These are phyloP conservation scores for Cordyceps cicadae DNA, from an alignment of 2,329 filamentous ascomycete genomes.

Conservation along the genomic window DNA sequence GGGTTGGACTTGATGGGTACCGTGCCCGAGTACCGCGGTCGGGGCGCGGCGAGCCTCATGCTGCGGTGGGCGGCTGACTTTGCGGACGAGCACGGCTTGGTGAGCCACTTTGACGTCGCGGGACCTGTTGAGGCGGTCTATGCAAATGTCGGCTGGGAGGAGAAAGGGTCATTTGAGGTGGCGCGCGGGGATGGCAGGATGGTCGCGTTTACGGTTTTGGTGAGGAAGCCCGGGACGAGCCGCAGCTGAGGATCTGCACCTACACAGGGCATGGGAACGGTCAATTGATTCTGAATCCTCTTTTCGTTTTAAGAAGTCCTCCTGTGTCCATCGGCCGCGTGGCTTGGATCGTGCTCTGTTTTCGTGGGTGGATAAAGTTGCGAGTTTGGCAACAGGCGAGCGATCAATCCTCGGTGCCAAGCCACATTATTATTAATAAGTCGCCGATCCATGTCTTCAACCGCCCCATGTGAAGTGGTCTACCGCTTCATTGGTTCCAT, in stretches of 20 bases:
- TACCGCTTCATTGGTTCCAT: conserved; percentile 18
- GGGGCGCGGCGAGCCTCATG: background rate
- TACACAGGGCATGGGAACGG: background rate
- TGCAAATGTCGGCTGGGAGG: background rate
- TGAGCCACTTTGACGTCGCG: background rate
- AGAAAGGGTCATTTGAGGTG: background rate
- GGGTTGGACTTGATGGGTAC: background rate
- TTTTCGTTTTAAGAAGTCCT: background rate
- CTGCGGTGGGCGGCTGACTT: background rate
- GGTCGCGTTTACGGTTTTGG: background rate
- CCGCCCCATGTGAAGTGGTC: conserved; percentile 20
- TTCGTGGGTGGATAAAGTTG: background rate
- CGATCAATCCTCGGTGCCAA: too few species aligned
- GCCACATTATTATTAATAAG: too few species aligned
- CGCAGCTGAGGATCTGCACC: background rate
- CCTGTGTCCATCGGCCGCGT: background rate
- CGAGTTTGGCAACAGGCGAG: too few species aligned
- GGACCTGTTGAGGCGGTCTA: background rate
- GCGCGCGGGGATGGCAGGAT: background rate
- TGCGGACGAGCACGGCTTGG: conserved; percentile 2
- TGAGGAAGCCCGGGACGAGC: background rate
- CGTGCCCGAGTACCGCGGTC: background rate
- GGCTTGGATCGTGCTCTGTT: background rate
- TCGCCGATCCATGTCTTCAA: too few species aligned
- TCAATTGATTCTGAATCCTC: background rate